Percentiles rank a stretch among this genome's conserved stretches.
These are phyloP conservation scores for Ophiostoma sp. DNA, from an alignment of 2,329 filamentous ascomycete species.

Conservation along the genomic window DNA sequence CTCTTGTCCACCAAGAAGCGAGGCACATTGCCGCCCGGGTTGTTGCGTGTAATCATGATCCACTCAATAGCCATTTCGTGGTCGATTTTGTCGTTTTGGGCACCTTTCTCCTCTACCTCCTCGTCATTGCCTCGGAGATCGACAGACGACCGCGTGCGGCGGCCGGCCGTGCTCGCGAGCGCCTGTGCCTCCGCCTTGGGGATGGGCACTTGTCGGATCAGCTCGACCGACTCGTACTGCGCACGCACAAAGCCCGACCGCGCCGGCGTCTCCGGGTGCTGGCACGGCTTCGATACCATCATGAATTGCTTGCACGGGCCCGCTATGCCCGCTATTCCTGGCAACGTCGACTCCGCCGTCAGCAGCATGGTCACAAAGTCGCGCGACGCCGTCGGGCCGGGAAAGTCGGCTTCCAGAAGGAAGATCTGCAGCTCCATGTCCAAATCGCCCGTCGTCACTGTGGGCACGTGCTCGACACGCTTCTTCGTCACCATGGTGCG, in stretches of 20 bases:
- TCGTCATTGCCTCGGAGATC: constrained; percentile 33
- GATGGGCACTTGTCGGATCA: constrained; percentile 75
- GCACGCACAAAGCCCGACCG: constrained; percentile 73
- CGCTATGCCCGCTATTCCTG: constrained; percentile 21
- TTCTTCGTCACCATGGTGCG: constrained; percentile 80
- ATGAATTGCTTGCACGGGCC: constrained; percentile 65
- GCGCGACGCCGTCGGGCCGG: constrained; percentile 77
- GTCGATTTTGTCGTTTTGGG: constrained; percentile 1
- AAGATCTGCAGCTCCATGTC: constrained; percentile 52
- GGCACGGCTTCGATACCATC: constrained; percentile 79
- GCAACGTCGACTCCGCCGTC: constrained; percentile 22
- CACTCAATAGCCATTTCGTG: constrained; percentile 62
- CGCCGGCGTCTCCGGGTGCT: constrained; percentile 66
- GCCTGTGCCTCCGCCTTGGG: constrained; percentile 33
- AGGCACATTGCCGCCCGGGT: constrained; percentile 82
- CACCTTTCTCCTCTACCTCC: too few relatives aligned
- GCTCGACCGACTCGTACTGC: constrained; percentile 84
- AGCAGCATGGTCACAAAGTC: constrained; percentile 81
- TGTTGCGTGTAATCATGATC: constrained; percentile 87
- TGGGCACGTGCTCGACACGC: constrained; percentile 56
- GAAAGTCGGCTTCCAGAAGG: constrained; percentile 82
- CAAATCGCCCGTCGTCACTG: neutral
- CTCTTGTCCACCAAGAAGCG: constrained; percentile 88
- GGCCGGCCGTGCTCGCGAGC: constrained; percentile 26
- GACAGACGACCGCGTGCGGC: constrained; percentile 42